phyloP scores from a whole-genome alignment of 225 moss, liverwort and hornwort genomes.

The Bryoerythrophyllum caledonicum region DNA sequence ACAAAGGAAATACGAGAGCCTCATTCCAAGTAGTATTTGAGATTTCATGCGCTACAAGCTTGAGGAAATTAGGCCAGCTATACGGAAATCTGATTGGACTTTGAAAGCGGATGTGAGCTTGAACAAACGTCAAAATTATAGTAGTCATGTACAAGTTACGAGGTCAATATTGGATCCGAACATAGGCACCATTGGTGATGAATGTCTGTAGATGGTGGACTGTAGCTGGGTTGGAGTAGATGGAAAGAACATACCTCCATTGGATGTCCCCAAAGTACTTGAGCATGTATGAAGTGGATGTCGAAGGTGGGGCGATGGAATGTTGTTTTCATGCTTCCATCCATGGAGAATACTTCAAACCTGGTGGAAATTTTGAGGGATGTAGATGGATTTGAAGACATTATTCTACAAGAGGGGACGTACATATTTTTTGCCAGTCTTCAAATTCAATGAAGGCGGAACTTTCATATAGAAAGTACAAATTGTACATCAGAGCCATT shows the following conservation, averaged over 20 bases:
- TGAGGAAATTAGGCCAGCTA: background rate
- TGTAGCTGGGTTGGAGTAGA: background rate
- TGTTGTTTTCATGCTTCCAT: background rate
- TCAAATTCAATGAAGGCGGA: background rate
- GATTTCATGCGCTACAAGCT: background rate
- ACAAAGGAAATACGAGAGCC: background rate
- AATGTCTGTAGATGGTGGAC: background rate
- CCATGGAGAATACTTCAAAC: too few species aligned
- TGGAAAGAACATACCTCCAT: background rate
- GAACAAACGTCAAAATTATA: too few species aligned
- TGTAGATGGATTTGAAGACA: background rate
- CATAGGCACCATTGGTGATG: background rate
- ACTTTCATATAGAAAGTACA: too few species aligned
- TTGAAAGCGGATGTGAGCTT: fast-evolving
- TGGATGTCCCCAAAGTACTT: background rate
- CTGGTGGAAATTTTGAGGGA: too few species aligned
- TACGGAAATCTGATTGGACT: background rate
- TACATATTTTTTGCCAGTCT: background rate
- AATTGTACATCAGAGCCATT: too few species aligned
- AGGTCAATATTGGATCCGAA: fast-evolving
- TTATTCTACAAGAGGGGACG: background rate
- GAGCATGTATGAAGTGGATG: background rate
- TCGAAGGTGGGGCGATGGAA: background rate
- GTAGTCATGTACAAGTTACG: background rate
- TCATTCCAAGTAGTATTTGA: background rate